Percentiles rank a stretch among this genome's conserved stretches.
These are phyloP conservation scores for Microsporum ferrugineum DNA, from an alignment of 2,329 filamentous ascomycete genomes.

Conservation along the genomic window DNA sequence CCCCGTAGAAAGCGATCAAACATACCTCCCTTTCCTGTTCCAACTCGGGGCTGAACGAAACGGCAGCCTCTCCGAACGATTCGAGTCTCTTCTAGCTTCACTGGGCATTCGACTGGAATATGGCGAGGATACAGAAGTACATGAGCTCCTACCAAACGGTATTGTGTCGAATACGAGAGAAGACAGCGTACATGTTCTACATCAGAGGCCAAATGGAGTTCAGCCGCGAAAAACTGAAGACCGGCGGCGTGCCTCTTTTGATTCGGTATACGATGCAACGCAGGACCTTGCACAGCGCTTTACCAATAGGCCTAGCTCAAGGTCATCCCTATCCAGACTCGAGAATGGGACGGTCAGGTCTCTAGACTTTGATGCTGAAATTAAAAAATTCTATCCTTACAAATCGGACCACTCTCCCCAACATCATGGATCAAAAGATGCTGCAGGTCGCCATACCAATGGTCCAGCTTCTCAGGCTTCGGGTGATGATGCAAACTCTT, in stretches of 20 bases:
- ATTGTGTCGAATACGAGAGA: not conserved
- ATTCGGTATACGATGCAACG: conserved; percentile 40
- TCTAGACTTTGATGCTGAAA: conserved; percentile 1
- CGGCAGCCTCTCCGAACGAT: conserved; percentile 54
- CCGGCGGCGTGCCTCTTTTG: conserved; percentile 43
- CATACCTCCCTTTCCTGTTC: conserved; percentile 67
- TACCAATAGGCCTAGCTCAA: conserved; percentile 31
- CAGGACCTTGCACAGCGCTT: conserved; percentile 41
- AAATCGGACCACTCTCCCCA: not conserved
- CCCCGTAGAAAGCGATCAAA: conserved; percentile 60
- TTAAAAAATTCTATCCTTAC: not conserved
- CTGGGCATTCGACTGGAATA: conserved; percentile 64
- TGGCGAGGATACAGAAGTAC: conserved; percentile 30
- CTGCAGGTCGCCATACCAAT: not conserved
- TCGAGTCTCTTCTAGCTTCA: conserved; percentile 53
- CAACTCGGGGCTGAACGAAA: conserved; percentile 54
- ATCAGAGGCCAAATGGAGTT: conserved; percentile 5
- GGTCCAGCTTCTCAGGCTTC: not conserved
- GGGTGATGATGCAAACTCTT: not conserved
- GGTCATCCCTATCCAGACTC: conserved; percentile 34
- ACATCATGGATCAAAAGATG: not conserved
- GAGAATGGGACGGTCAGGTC: conserved; percentile 19
- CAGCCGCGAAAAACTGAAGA: not conserved
- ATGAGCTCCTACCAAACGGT: conserved; percentile 5
- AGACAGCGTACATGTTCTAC: not conserved